These are phyloP conservation scores for Leucogyrophana mollusca DNA, from an alignment of 768 basidiomycete genomes.

Conservation along the genomic window DNA sequence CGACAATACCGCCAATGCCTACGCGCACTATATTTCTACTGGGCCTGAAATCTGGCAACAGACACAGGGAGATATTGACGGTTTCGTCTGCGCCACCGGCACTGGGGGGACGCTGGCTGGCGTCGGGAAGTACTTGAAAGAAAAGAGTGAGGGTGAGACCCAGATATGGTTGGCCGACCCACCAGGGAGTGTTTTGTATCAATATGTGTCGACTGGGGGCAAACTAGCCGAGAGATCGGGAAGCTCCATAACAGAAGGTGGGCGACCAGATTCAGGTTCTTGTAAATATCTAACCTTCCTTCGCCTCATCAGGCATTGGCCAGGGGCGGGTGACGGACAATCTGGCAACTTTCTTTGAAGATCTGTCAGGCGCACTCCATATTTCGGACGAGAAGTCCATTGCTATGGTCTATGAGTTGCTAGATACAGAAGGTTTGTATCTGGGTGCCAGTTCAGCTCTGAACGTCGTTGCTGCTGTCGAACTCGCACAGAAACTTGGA, in stretches of 20 bases:
- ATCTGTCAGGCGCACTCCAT: constrained; percentile 80
- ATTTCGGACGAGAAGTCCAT: constrained; percentile 90
- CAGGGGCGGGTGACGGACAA: constrained; percentile 96
- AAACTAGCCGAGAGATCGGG: constrained; percentile 74
- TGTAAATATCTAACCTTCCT: constrained; percentile 1
- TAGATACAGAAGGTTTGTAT: constrained; percentile 93
- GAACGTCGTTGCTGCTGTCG: constrained; percentile 91
- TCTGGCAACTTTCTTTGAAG: constrained; percentile 74
- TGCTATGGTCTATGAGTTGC: constrained; percentile 87
- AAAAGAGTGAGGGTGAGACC: constrained; percentile 72
- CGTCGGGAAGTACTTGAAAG: constrained; percentile 78
- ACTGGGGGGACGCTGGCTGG: constrained; percentile 97
- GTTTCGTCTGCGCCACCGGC: constrained; percentile 92
- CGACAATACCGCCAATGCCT: constrained; percentile 91
- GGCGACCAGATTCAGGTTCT: constrained; percentile 6
- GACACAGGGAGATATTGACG: constrained; percentile 74
- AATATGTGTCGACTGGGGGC: constrained; percentile 79
- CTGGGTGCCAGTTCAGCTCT: constrained; percentile 91
- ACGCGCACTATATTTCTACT: constrained; percentile 85
- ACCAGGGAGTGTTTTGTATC: constrained; percentile 88
- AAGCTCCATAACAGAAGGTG: constrained; percentile 92
- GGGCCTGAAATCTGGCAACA: constrained; percentile 98
- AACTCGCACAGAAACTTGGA: constrained; percentile 83
- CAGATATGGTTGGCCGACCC: constrained; percentile 97
- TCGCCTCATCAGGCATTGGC: constrained; percentile 70